A percentile compares a stretch with the other conserved stretches of the same genome.
These are phyloP conservation scores for Fusarium fujikuroi DNA, from an alignment of 2,329 filamentous ascomycete genomes.

Conservation along the genomic window DNA sequence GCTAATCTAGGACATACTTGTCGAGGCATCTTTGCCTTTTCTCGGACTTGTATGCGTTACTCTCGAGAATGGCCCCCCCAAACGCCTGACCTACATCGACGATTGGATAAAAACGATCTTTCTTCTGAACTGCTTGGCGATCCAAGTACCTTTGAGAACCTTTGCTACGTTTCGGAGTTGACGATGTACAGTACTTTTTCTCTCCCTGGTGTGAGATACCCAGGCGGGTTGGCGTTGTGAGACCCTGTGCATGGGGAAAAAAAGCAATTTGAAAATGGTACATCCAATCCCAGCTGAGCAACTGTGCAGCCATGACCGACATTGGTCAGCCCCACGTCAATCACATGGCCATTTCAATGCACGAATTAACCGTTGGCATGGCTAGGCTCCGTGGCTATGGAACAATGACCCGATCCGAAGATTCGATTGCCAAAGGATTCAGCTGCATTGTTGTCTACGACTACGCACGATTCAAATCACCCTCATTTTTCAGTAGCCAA, in stretches of 20 bases:
- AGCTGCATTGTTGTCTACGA: constrained; percentile 20
- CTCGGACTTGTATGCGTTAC: constrained; percentile 5
- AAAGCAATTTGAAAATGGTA: constrained; percentile 40
- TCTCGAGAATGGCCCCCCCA: background rate
- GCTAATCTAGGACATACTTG: constrained; percentile 5
- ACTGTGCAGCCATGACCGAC: constrained; percentile 40
- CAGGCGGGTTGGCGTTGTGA: constrained; percentile 28
- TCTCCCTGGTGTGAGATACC: constrained; percentile 33
- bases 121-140: constrained; percentile 17
- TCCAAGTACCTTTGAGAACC: constrained; percentile 33
- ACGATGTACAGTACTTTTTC: constrained; percentile 38
- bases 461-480: constrained; percentile 38
- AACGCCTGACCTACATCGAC: constrained; percentile 13
- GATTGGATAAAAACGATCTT: constrained; percentile 10
- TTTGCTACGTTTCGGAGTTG: constrained; percentile 15
- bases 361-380: constrained; percentile 32
- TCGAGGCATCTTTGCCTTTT: constrained; percentile 21
- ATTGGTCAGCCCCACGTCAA: constrained; percentile 41
- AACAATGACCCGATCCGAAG: constrained; percentile 33
- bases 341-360: constrained; percentile 43
- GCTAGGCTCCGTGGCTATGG: constrained; percentile 41
- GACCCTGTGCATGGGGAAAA: constrained; percentile 22
- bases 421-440: constrained; percentile 33
- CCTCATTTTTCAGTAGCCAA: constrained; percentile 20
- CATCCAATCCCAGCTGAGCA: constrained; percentile 37